Conservation (phyloP, 164 flowering plant genomes). For the Cinnamomum micranthum region DNA sequence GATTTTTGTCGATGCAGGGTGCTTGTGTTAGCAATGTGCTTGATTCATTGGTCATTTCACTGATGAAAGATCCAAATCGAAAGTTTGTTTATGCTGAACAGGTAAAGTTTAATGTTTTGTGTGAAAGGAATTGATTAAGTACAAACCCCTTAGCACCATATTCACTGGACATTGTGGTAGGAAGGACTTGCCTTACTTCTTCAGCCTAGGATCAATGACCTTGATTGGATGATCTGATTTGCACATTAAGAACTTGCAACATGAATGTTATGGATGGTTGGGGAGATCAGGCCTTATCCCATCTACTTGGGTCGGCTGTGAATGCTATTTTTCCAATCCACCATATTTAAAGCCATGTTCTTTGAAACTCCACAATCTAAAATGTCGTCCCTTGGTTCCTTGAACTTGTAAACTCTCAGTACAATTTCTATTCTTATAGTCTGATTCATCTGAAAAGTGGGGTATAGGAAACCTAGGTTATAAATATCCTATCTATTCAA, state of each 20-base stretch:
- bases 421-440: not conserved
- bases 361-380: too few relatives aligned
- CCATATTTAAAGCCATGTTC: too few relatives aligned
- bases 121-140: not conserved
- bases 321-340: too few relatives aligned
- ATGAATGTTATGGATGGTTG: not conserved
- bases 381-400: too few relatives aligned
- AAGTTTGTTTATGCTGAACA: constrained; percentile 76
- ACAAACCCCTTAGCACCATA: too few relatives aligned
- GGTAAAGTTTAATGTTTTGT: constrained; percentile 28
- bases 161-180: too few relatives aligned
- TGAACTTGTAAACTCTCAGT: too few relatives aligned
- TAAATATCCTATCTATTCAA: not conserved
- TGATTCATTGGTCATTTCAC: constrained; percentile 64
- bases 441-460: not conserved
- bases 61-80: constrained; percentile 64
- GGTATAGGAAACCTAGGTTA: not conserved
- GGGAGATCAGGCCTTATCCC: not conserved
- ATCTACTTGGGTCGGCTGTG: too few relatives aligned
- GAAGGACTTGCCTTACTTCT: too few relatives aligned
- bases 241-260: not conserved
- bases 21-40: constrained; percentile 69
- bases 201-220: not conserved
- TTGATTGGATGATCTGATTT: not conserved
- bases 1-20: constrained; percentile 34